phyloP scores from a whole-genome alignment of 2,329 filamentous ascomycete species.

The Penicillium sp. region DNA sequence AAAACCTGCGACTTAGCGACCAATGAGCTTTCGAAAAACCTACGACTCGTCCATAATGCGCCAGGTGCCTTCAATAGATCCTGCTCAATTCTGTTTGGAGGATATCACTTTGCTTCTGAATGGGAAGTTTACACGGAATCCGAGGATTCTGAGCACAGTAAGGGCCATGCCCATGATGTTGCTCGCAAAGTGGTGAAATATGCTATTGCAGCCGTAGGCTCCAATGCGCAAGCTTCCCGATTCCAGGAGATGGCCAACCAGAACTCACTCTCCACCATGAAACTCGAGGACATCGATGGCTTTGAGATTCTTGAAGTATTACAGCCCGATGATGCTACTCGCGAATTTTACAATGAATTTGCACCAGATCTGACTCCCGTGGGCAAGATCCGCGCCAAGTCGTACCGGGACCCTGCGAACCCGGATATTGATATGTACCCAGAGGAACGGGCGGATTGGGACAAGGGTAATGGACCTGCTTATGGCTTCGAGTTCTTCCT shows the following conservation, averaged over 20 bases:
- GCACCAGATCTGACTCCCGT: slow-evolving; percentile 53
- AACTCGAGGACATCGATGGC: slow-evolving; percentile 56
- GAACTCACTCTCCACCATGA: slow-evolving; percentile 43
- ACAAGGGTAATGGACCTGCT: slow-evolving; percentile 18
- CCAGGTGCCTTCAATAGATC: slow-evolving; percentile 84
- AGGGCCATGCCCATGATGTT: slow-evolving; percentile 31
- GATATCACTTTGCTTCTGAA: slow-evolving; percentile 46
- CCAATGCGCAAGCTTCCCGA: slow-evolving; percentile 39
- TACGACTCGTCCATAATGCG: slow-evolving; percentile 56
- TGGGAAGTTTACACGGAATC: slow-evolving; percentile 35
- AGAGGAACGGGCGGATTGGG: slow-evolving; percentile 35
- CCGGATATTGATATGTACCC: slow-evolving; percentile 42
- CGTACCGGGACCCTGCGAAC: slow-evolving; percentile 52
- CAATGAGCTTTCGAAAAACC: slow-evolving; percentile 66
- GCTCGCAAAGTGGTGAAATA: slow-evolving; percentile 57
- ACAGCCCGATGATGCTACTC: slow-evolving; percentile 48
- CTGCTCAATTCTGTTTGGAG: slow-evolving; percentile 70
- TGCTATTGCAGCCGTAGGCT: slow-evolving; percentile 54
- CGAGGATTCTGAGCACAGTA: slow-evolving; percentile 31
- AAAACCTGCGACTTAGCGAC: slow-evolving; percentile 68
- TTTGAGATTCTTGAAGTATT: slow-evolving; percentile 65
- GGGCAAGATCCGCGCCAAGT: slow-evolving; percentile 58
- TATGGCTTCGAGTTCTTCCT: slow-evolving; percentile 64
- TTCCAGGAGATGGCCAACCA: slow-evolving; percentile 43
- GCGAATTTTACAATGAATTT: slow-evolving; percentile 53